phyloP scores from a whole-genome alignment of 495 filamentous ascomycete genomes.

The Aspergillus homomorphus region DNA sequence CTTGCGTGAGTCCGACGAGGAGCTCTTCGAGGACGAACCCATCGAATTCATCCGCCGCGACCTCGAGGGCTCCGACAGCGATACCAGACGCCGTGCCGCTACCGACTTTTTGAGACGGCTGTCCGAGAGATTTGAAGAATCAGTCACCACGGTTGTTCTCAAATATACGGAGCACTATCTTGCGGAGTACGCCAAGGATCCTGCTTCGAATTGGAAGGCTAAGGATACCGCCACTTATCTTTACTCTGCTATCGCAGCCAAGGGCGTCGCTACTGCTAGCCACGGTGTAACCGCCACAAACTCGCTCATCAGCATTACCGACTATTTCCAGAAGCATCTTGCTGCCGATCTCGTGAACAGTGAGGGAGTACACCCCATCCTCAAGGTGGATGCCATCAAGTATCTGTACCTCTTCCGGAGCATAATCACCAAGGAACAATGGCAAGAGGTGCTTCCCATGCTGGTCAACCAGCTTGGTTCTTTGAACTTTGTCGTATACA shows the following conservation, averaged over 20 bases:
- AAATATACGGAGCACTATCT: conserved; percentile 80
- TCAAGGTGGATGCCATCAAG: conserved; percentile 97
- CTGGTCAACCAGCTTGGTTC: conserved; percentile 87
- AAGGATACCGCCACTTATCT: conserved; percentile 97
- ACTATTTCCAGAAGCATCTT: conserved; percentile 89
- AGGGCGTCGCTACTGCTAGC: conserved; percentile 76
- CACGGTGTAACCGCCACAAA: conserved; percentile 91
- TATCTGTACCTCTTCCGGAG: conserved; percentile 94
- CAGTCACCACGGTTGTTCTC: conserved; percentile 77
- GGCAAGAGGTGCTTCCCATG: conserved; percentile 82
- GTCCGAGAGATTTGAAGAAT: conserved; percentile 77
- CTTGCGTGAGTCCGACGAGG: conserved; percentile 86
- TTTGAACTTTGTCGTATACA: conserved; percentile 90
- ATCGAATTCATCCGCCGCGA: conserved; percentile 98
- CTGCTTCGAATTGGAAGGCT: conserved; percentile 80
- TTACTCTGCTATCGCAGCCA: conserved; percentile 89
- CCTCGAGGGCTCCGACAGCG: conserved; percentile 92
- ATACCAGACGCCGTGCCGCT: conserved; percentile 84
- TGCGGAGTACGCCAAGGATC: conserved; percentile 62
- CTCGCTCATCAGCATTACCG: conserved; percentile 73
- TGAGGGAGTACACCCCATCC: conserved; percentile 68
- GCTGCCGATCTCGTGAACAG: conserved; percentile 73
- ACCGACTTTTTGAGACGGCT: conserved; percentile 90
- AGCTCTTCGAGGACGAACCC: conserved; percentile 96
- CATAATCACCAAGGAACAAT: conserved; percentile 79